Evolutionary conservation across 108 stramenopile species (phyloP).

Genomic region (Cyclotella kingstonii): DNA sequence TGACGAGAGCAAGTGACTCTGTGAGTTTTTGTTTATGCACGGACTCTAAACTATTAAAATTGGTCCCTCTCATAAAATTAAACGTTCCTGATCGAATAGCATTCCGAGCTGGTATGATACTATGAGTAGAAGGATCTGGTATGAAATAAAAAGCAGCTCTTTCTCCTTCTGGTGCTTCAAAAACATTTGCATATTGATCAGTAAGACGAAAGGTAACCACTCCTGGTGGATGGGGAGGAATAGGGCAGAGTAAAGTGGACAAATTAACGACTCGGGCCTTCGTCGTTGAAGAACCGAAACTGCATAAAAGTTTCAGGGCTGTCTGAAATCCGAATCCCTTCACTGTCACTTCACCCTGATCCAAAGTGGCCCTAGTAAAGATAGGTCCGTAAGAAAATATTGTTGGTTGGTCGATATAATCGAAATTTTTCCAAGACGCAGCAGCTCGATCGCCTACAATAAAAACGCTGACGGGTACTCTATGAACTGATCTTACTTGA

Average conservation of each 20-base stretch:
- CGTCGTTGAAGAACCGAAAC: constrained; percentile 13
- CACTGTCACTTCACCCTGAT: constrained; percentile 18
- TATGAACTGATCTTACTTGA: background rate
- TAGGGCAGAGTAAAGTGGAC: constrained; percentile 25
- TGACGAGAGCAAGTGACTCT: constrained; percentile 44
- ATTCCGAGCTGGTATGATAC: constrained; percentile 16
- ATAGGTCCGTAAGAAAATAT: constrained; percentile 17
- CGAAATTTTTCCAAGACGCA: constrained; percentile 32
- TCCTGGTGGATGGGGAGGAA: constrained; percentile 35
- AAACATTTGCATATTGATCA: constrained; percentile 17
- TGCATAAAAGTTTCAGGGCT: constrained; percentile 20
- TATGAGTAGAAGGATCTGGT: constrained; percentile 24
- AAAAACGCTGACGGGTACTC: constrained; percentile 10
- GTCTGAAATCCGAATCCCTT: constrained; percentile 27
- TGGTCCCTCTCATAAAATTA: constrained; percentile 22
- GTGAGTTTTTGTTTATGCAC: constrained; percentile 1
- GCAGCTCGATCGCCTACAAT: constrained; percentile 11
- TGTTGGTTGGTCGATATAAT: constrained; percentile 22
- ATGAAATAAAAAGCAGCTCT: constrained; percentile 14
- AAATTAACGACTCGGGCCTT: constrained; percentile 14
- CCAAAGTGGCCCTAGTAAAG: constrained; percentile 4
- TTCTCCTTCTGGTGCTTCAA: background rate
- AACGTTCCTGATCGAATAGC: constrained; percentile 14
- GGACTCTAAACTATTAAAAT: constrained; percentile 7
- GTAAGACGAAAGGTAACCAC: constrained; percentile 19